Conservation (phyloP, 371 early-diverging fungal genomes). For the Rhizopus delemar region DNA sequence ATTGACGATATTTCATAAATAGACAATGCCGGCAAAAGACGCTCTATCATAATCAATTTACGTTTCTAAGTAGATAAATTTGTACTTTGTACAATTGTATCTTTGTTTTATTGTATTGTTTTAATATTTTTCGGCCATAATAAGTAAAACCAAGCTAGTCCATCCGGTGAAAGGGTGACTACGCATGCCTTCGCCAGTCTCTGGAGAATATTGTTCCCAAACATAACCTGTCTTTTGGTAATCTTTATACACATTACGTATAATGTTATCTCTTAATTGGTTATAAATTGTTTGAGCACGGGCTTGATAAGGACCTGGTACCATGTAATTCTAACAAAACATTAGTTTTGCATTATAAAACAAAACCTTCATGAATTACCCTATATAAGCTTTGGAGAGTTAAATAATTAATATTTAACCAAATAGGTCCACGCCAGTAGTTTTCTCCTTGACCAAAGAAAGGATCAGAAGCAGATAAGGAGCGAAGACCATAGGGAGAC, state of each 20-base stretch:
- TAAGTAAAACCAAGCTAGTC: slow-evolving; percentile 82
- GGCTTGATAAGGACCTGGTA: slow-evolving; percentile 69
- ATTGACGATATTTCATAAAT: no score
- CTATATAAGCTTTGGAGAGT: slow-evolving; percentile 73
- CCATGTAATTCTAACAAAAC: slow-evolving; percentile 63
- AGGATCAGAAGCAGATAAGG: slow-evolving; percentile 74
- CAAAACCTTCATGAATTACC: slow-evolving; percentile 29
- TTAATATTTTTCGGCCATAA: slow-evolving; percentile 71
- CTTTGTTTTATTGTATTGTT: background rate
- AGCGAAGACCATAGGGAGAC: slow-evolving; percentile 82
- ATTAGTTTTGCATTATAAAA: background rate
- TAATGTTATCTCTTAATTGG: slow-evolving; percentile 73
- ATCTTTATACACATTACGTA: slow-evolving; percentile 75
- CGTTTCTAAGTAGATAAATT: no score
- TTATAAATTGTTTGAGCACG: slow-evolving; percentile 75
- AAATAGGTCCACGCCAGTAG: slow-evolving; percentile 95
- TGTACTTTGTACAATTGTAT: background rate
- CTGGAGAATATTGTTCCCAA: slow-evolving; percentile 92
- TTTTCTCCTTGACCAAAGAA: slow-evolving; percentile 83
- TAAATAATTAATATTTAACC: slow-evolving; percentile 94
- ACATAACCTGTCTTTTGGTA: slow-evolving; percentile 84
- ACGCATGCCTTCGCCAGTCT: slow-evolving; percentile 77
- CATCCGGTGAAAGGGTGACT: slow-evolving; percentile 97
- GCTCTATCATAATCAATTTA: no score
- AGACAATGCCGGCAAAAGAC: no score